A percentile compares a stretch with the other conserved stretches of the same genome.
Evolutionary conservation across 257 asterid species (phyloP).

Genomic region (Cordia subcordata): DNA sequence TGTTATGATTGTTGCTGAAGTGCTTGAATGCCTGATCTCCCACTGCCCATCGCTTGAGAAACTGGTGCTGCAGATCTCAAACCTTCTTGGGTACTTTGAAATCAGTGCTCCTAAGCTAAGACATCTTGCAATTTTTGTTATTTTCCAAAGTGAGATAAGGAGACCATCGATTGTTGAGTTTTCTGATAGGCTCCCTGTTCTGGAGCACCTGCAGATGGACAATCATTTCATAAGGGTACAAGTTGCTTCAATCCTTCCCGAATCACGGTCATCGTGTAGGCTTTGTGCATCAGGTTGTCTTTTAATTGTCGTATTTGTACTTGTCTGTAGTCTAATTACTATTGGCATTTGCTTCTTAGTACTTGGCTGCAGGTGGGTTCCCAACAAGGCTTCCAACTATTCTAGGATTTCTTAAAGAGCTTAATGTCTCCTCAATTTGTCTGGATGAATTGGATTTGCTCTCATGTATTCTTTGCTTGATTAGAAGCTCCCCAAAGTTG

Average conservation of each 20-base stretch:
- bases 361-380: constrained; percentile 5
- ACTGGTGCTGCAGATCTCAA: background rate
- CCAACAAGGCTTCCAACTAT: constrained; percentile 4
- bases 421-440: constrained; percentile 4
- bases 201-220: constrained; percentile 13
- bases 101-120: constrained; percentile 13
- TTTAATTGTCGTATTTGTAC: too few relatives aligned
- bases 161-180: constrained; percentile 8
- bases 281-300: background rate
- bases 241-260: background rate
- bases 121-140: background rate
- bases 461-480: constrained; percentile 8
- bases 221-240: constrained; percentile 14
- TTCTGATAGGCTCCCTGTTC: constrained; percentile 7
- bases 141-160: background rate
- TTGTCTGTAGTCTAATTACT: background rate
- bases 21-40: constrained; percentile 6
- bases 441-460: constrained; percentile 7
- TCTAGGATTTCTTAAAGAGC: constrained; percentile 6
- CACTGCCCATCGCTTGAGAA: constrained; percentile 8
- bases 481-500: constrained; percentile 22
- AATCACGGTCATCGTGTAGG: background rate
- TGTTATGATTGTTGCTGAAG: constrained; percentile 3
- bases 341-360: constrained; percentile 7
- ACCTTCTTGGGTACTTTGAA: background rate